Conservation (phyloP, 371 early-diverging fungal species). For the Cokeromyces recurvatus region DNA sequence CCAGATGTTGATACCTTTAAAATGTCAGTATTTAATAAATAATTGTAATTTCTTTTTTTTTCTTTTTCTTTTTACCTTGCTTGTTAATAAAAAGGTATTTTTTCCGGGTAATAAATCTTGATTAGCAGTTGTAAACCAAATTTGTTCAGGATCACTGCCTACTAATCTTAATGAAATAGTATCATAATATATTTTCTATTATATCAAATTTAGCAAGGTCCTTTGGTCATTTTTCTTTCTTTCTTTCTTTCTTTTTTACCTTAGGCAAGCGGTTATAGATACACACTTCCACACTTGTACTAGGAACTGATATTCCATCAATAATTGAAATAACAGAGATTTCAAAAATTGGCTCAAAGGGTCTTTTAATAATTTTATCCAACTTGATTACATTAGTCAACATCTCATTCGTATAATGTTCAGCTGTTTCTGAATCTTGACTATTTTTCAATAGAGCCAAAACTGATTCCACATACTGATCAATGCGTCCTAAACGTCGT, state of each 20-base stretch:
- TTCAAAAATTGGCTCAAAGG: conserved; percentile 56
- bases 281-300: conserved; percentile 54
- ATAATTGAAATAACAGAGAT: conserved; percentile 54
- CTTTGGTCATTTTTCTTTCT: not conserved
- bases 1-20: conserved; percentile 57
- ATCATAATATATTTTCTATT: conserved; percentile 47
- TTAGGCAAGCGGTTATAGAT: conserved; percentile 57
- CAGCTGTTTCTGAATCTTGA: conserved; percentile 39
- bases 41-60: too few species aligned
- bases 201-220: not conserved
- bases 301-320: conserved; percentile 53
- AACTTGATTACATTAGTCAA: conserved; percentile 35
- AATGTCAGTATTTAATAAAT: too few species aligned
- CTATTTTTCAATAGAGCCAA: conserved; percentile 56
- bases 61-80: conserved; percentile 53
- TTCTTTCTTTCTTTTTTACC: conserved; percentile 23
- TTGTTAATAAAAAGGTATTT: conserved; percentile 55
- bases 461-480: conserved; percentile 58
- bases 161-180: conserved; percentile 51
- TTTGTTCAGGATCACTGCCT: conserved; percentile 55
- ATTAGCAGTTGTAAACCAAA: conserved; percentile 37
- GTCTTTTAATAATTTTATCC: conserved; percentile 52
- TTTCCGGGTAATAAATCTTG: conserved; percentile 60
- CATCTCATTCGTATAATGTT: conserved; percentile 53
- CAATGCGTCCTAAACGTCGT: conserved; percentile 49